Conservation (phyloP, 768 basidiomycete species). For the Leccinum incarnatum region DNA sequence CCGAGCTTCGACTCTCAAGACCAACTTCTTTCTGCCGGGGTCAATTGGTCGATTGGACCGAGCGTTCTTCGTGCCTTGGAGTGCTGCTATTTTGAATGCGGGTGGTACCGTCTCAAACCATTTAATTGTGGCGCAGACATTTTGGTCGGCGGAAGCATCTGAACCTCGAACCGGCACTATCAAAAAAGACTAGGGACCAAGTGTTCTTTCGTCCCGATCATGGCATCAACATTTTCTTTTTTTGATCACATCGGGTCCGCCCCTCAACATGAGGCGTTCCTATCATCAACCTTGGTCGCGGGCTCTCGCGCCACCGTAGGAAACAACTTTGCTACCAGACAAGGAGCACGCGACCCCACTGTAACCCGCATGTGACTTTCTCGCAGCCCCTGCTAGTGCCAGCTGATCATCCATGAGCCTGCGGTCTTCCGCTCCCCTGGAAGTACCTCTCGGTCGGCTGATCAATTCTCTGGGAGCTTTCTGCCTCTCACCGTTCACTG, state of each 20-base stretch:
- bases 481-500: neutral
- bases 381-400: neutral
- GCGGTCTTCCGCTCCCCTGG: neutral
- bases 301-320: neutral
- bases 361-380: neutral
- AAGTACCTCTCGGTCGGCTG: neutral
- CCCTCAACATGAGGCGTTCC: neutral
- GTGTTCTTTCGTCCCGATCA: neutral
- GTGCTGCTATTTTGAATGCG: neutral
- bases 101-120: neutral
- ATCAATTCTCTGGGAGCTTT: neutral
- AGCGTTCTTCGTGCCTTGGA: too few species aligned
- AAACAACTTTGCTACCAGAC: neutral
- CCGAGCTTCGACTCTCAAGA: neutral
- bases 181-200: neutral
- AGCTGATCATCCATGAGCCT: too few species aligned
- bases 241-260: neutral
- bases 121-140: too few species aligned
- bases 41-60: too few species aligned
- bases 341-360: neutral
- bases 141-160: too few species aligned
- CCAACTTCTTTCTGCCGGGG: too few species aligned
- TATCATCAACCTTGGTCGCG: neutral
- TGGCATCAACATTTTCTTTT: neutral
- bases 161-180: too few species aligned